These are phyloP conservation scores for Speleostelium caveatum DNA, from an alignment of 78 protist genomes.

Conservation along the genomic window DNA sequence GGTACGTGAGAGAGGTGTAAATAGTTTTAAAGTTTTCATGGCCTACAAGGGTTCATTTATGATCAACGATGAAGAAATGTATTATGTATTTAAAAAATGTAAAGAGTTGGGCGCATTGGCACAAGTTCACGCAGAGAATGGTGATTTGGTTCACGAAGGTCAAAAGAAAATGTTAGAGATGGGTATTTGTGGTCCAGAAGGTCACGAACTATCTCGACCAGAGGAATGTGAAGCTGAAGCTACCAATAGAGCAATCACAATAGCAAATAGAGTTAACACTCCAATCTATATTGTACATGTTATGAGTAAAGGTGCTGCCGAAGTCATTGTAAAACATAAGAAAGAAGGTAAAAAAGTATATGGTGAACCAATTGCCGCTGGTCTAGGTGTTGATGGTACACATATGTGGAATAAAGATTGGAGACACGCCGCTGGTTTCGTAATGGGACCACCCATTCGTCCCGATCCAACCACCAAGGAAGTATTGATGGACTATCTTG, in stretches of 20 bases:
- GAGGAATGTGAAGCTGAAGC: constrained; percentile 92
- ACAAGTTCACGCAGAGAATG: constrained; percentile 95
- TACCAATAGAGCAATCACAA: constrained; percentile 83
- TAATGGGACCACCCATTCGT: constrained; percentile 96
- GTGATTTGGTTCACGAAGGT: constrained; percentile 86
- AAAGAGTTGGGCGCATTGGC: constrained; percentile 91
- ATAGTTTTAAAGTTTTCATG: constrained; percentile 92
- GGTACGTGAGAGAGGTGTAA: constrained; percentile 84
- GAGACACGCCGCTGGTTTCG: constrained; percentile 90
- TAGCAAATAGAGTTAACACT: constrained; percentile 85
- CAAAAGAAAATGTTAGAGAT: constrained; percentile 72
- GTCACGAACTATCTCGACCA: constrained; percentile 88
- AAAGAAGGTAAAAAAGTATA: constrained; percentile 73
- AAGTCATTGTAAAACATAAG: constrained; percentile 70
- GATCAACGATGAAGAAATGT: constrained; percentile 89
- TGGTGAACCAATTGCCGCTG: constrained; percentile 94
- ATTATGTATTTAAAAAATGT: constrained; percentile 78
- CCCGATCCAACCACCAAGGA: constrained; percentile 89
- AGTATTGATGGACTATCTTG: constrained; percentile 79
- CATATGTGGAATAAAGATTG: constrained; percentile 89
- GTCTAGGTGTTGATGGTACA: constrained; percentile 89
- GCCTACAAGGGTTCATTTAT: constrained; percentile 90
- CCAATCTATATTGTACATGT: constrained; percentile 80
- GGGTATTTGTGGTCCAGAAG: constrained; percentile 94
- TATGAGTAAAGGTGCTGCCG: constrained; percentile 85